These are phyloP conservation scores for Musa balbisiana DNA, from an alignment of 202 grass and related monocot genomes.

Conservation along the genomic window DNA sequence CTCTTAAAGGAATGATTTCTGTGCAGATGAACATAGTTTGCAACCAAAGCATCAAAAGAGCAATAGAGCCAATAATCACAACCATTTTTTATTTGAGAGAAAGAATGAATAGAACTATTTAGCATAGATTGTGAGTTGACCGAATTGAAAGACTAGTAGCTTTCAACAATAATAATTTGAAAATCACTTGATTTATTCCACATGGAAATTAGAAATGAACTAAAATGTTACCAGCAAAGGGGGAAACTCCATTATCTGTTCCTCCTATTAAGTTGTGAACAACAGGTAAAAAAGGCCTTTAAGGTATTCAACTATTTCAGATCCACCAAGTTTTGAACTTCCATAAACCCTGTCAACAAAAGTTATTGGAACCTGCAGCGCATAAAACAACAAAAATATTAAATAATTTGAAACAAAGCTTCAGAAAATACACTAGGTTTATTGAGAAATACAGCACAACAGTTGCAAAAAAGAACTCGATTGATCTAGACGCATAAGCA, in stretches of 20 bases:
- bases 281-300: constrained; percentile 76
- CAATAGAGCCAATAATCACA: too few species aligned
- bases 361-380: constrained; percentile 77
- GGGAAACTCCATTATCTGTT: not conserved
- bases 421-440: not conserved
- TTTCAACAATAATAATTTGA: too few species aligned
- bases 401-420: not conserved
- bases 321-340: constrained; percentile 87
- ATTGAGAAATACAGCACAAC: not conserved
- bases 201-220: not conserved
- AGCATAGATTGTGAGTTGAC: too few species aligned
- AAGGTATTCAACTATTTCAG: constrained; percentile 91
- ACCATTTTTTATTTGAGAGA: not conserved
- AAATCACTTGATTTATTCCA: not conserved
- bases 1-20: too few species aligned
- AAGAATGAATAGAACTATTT: too few species aligned
- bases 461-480: not conserved
- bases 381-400: not conserved
- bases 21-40: too few species aligned
- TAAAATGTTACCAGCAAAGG: not conserved
- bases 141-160: too few species aligned
- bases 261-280: constrained; percentile 50
- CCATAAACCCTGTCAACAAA: constrained; percentile 85
- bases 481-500: not conserved
- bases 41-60: too few species aligned